Evolutionary conservation across 2,329 filamentous ascomycete genomes (phyloP).

Genomic region (Chrysoporthe puriensis): DNA sequence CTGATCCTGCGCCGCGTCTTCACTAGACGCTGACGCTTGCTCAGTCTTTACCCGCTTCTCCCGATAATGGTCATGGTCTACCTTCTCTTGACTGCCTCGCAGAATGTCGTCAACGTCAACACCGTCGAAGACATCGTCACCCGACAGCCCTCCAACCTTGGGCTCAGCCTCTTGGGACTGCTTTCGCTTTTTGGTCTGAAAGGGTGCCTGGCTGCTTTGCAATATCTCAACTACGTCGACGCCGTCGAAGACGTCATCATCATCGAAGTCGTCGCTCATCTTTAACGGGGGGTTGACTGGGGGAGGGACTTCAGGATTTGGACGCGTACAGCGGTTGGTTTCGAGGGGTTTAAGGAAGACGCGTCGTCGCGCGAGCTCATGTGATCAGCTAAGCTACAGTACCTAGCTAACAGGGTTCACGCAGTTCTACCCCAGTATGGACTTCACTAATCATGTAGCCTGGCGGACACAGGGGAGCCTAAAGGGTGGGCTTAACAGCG

Average conservation of each 20-base stretch:
- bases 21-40: background rate
- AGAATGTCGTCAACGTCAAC: background rate
- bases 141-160: background rate
- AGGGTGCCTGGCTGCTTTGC: conserved; percentile 27
- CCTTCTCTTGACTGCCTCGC: background rate
- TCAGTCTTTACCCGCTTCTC: background rate
- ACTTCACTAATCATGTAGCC: background rate
- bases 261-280: conserved; percentile 35
- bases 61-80: background rate
- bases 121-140: background rate
- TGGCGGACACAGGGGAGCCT: background rate
- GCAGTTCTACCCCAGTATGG: no score
- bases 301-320: background rate
- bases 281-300: background rate
- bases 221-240: conserved; percentile 27
- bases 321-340: background rate
- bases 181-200: background rate
- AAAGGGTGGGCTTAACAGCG: background rate
- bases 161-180: background rate
- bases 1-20: background rate
- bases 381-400: background rate
- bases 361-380: conserved; percentile 7
- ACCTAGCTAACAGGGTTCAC: no score
- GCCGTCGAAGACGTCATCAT: conserved; percentile 40
- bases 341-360: background rate